Percentiles rank a stretch among this genome's conserved stretches.
These are phyloP conservation scores for Ambrosiella xylebori DNA, from an alignment of 2,329 filamentous ascomycete species.

Conservation along the genomic window DNA sequence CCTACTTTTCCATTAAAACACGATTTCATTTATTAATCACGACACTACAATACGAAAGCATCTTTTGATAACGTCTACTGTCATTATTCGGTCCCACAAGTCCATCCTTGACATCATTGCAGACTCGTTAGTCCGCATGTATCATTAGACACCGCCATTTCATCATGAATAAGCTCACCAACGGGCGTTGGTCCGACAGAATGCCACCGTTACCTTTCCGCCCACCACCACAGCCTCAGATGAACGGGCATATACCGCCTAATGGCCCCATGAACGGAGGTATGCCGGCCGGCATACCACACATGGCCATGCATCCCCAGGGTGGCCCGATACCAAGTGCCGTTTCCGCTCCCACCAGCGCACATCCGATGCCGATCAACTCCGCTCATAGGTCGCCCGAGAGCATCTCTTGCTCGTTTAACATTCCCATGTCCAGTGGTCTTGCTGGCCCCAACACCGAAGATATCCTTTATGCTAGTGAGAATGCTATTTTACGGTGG, in stretches of 20 bases:
- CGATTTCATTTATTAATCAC: too few species aligned
- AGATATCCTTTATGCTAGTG: constrained; percentile 84
- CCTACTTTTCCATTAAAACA: too few species aligned
- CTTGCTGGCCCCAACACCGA: constrained; percentile 83
- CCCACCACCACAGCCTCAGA: constrained; percentile 4
- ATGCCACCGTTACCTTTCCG: constrained; percentile 23
- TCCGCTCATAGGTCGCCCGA: constrained; percentile 8
- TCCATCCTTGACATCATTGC: constrained; percentile 1
- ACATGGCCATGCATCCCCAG: constrained; percentile 27
- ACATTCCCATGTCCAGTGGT: constrained; percentile 87
- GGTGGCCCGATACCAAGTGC: constrained; percentile 16
- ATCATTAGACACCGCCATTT: constrained; percentile 2
- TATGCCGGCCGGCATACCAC: constrained; percentile 10
- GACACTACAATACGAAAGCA: too few species aligned
- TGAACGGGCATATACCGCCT: constrained; percentile 5
- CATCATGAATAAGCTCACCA: constrained; percentile 55
- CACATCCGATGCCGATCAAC: constrained; percentile 11
- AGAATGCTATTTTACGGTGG: constrained; percentile 78
- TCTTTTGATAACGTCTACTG: too few species aligned
- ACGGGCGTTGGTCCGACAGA: constrained; percentile 55
- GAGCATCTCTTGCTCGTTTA: constrained; percentile 75
- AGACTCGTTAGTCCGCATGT: constrained; percentile 8
- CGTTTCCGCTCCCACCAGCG: neutral
- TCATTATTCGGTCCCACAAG: neutral
- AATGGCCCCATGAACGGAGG: constrained; percentile 4